Base-by-base conservation (phyloP, 2,329 filamentous ascomycete genomes). In the Aureobasidium melanogenum region DNA sequence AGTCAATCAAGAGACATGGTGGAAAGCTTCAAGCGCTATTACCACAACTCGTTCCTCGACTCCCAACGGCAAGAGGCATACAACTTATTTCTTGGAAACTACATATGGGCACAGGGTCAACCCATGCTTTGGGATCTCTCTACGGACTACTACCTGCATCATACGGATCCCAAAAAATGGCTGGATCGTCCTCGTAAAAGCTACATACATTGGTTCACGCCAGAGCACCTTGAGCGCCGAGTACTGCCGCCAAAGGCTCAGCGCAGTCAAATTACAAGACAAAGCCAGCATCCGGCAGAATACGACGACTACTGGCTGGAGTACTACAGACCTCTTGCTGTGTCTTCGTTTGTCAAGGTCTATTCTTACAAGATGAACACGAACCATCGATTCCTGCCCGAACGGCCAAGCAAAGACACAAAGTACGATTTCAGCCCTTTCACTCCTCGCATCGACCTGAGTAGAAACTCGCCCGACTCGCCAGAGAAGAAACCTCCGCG, bases 1-100 rank as follows among this genome's bases (percentile, higher is more conserved):
- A 96, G 91, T 68, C 91, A 96, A 73, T 97, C 93, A 2, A 84
- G 94, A 66, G 94, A 99, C 73, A 97, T 99, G 93, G 92, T 99
- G 24, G 94, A 99, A 76, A 96, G 91, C 72, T 97, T 99, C 79
- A 99, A 97, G 74, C 85, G 94, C 30, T 99, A 97, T 73, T 99
- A 99, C 74, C 96, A 97, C 76, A 99, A 99, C 71, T 96, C 93
- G 0, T 99, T 99, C 72, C 82, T 99, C 9, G 94, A 99, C 73
- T 92, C 88, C n/a, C 94, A 99, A 71, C 86, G 94, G 34, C 94
- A 99, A 74, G 94, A 99, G 74, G 94, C 94, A 0, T 97, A 97
- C 74, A 99, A 99, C 67, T 79, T 99, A 10, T 99, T 99, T 70
- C 82, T 99, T 1, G 94, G 94, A 7, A 97, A 97, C 70, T 99